Percentiles rank a stretch among this genome's conserved stretches.
Evolutionary conservation across 805 yeast species (phyloP).

Genomic region (Schwanniomyces yamadae): DNA sequence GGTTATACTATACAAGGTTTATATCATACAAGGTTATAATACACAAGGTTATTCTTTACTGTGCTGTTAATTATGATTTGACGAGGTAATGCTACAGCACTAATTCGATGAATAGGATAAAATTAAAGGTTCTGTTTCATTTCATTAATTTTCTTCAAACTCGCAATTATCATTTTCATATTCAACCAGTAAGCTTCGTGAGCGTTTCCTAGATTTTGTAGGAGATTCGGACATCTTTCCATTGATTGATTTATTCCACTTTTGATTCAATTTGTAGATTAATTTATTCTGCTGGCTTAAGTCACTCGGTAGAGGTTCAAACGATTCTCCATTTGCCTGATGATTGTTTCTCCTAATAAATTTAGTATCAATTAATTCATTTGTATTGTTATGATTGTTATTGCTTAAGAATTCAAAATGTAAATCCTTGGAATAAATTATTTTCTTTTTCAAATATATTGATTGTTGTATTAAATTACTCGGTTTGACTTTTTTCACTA

Average conservation of each 20-base stretch:
- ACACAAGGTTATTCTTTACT: neutral
- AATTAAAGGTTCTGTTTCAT: too few species aligned
- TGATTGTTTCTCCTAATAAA: conserved; percentile 3
- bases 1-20: neutral
- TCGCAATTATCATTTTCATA: conserved; percentile 12
- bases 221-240: conserved; percentile 7
- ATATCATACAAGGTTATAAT: neutral
- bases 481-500: conserved; percentile 13
- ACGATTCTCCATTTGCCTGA: neutral
- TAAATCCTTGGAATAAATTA: conserved; percentile 36
- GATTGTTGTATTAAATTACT: conserved; percentile 21
- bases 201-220: conserved; percentile 12
- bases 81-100: too few species aligned
- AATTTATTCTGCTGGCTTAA: conserved; percentile 32
- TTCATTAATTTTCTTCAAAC: conserved; percentile 6
- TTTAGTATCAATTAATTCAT: conserved; percentile 11
- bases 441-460: conserved; percentile 28
- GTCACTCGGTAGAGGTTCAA: conserved; percentile 13
- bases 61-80: too few species aligned
- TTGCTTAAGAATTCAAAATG: conserved; percentile 32
- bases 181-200: conserved; percentile 16
- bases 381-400: conserved; percentile 5
- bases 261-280: conserved; percentile 34
- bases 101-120: too few species aligned
- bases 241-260: conserved; percentile 37